Base-by-base conservation (phyloP, 495 filamentous ascomycete species). In the Neohortaea acidophila region DNA sequence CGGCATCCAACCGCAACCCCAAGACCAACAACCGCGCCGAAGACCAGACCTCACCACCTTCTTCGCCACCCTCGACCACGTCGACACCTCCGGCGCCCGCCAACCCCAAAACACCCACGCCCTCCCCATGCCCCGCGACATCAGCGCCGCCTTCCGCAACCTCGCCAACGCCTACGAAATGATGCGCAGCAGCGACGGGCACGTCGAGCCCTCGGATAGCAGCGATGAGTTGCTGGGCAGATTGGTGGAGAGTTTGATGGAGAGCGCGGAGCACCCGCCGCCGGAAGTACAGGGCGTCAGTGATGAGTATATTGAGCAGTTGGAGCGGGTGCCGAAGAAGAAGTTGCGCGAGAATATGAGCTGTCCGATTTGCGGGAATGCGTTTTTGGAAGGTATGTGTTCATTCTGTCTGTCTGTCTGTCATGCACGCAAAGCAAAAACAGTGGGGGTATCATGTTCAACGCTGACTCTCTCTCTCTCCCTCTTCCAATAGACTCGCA, bases 1-100 rank as follows among this genome's bases (percentile, higher is more conserved):
- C 66, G 79, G 77, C 55, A 81, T 81, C 54, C 42, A 55, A 24
- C 32, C 52, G 19, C 37, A 55, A n/a, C 27, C 43, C 26, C 38
- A 51, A 40, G 47, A 61, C 37, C 44, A 52, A 40, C 25, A 63
- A 47, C 49, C 63, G 50, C 63, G 61, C 27, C 81, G 81, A 32
- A 81, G 81, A 32, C 74, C 84, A 25, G 83, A 92, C 62, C 79
- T 94, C 60, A 77, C 79, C 32, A 81, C 77, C 57, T 94, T 96
- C 72, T 85, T 79, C 64, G 64, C 76, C 29, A 75, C 78, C 33
- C 75, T 91, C 35, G 70, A 78, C 48, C 66, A 71, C 40, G 72
- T 81, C 43, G 61, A 64, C 40, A 69, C 64, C 13, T 56, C 66
- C 11, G 58, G 61, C 44, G 51, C 55, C 36, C 50, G 58, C 25